Conservation (phyloP, 2,329 filamentous ascomycete genomes). For the Neofusicoccum kwambonambiense region DNA sequence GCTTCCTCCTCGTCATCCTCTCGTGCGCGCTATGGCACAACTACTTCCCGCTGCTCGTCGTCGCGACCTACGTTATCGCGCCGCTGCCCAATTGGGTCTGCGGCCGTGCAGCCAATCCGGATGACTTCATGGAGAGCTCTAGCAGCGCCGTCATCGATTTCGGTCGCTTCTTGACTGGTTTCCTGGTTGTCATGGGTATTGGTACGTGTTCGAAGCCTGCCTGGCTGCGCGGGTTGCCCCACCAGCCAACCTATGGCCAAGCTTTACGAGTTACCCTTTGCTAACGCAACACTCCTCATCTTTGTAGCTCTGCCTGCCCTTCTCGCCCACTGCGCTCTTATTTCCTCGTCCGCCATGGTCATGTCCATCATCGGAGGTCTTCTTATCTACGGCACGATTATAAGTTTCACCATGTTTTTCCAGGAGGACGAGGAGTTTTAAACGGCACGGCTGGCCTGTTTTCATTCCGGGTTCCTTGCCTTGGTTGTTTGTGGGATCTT, state of each 20-base stretch:
- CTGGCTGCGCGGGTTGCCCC: not conserved
- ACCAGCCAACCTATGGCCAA: not conserved
- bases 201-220: conserved; percentile 53
- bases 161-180: conserved; percentile 90
- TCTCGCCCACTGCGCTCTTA: conserved; percentile 82
- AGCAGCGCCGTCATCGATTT: conserved; percentile 87
- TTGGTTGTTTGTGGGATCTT: conserved; percentile 8
- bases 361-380: conserved; percentile 94
- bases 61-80: conserved; percentile 90
- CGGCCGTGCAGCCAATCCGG: conserved; percentile 79
- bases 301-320: conserved; percentile 76
- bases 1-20: conserved; percentile 97
- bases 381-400: conserved; percentile 96
- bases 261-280: not conserved
- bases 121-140: conserved; percentile 90
- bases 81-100: conserved; percentile 97
- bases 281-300: conserved; percentile 11
- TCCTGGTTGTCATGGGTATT: conserved; percentile 95
- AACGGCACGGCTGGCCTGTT: conserved; percentile 22
- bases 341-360: conserved; percentile 79
- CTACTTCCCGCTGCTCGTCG: conserved; percentile 93
- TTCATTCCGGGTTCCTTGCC: not conserved
- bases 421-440: conserved; percentile 96
- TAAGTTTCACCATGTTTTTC: conserved; percentile 98
- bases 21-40: conserved; percentile 93